phyloP scores from a whole-genome alignment of 2,329 filamentous ascomycete species.

The Volutella citrinella region DNA sequence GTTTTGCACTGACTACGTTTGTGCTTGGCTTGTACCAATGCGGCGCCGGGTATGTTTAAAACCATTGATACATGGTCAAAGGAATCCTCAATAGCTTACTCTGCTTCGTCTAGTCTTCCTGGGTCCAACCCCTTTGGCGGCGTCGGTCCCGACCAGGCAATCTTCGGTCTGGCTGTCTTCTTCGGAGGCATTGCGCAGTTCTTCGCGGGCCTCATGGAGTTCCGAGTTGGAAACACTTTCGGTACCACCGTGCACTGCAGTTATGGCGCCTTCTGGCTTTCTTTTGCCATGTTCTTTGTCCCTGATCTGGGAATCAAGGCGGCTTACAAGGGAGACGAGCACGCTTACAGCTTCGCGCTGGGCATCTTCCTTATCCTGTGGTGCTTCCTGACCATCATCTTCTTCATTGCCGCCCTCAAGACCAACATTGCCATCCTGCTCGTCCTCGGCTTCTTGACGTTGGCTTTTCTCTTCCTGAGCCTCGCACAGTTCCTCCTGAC shows the following conservation, averaged over 20 bases:
- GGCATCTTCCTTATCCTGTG: slow-evolving; percentile 58
- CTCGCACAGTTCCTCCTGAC: slow-evolving; percentile 52
- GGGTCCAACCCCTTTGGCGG: slow-evolving; percentile 29
- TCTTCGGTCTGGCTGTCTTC: slow-evolving; percentile 35
- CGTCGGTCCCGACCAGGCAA: slow-evolving; percentile 34
- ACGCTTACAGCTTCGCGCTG: slow-evolving; percentile 46
- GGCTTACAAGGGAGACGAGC: slow-evolving; percentile 37
- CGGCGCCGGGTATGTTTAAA: slow-evolving; percentile 46
- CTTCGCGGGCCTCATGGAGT: slow-evolving; percentile 59
- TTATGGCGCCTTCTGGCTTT: slow-evolving; percentile 62
- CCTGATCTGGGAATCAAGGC: slow-evolving; percentile 48
- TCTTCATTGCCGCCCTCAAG: slow-evolving; percentile 53
- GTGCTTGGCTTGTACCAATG: slow-evolving; percentile 49
- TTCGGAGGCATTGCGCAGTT: slow-evolving; percentile 69
- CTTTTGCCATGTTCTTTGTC: slow-evolving; percentile 55
- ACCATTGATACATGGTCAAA: too few species aligned
- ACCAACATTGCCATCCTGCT: slow-evolving; percentile 57
- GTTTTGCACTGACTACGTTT: slow-evolving; percentile 66
- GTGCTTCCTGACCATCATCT: slow-evolving; percentile 57
- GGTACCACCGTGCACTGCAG: slow-evolving; percentile 59
- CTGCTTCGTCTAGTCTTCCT: slow-evolving; percentile 27
- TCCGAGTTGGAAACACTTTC: slow-evolving; percentile 58
- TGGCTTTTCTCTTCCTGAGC: slow-evolving; percentile 58
- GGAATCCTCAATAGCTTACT: not conserved
- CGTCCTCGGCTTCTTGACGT: slow-evolving; percentile 55